Conservation (phyloP, 345 rosid species). For the Corchorus capsularis region DNA sequence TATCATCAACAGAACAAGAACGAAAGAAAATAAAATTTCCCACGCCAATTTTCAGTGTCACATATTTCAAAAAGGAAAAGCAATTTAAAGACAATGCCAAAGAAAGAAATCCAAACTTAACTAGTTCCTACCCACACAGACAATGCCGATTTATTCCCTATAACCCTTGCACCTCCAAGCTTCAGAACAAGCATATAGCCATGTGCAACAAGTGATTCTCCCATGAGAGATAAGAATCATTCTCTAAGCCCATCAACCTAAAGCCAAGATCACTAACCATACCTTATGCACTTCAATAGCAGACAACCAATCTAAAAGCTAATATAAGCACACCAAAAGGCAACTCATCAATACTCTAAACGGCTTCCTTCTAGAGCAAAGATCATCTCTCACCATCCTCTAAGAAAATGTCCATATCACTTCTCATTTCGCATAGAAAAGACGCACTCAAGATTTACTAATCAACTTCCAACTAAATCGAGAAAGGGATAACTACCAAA, state of each 20-base stretch:
- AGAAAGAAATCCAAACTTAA: background rate
- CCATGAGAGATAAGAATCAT: background rate
- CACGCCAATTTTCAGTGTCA: background rate
- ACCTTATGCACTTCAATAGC: background rate
- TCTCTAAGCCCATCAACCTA: background rate
- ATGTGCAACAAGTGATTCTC: background rate
- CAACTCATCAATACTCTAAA: background rate
- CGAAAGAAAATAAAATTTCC: background rate
- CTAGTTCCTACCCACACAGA: background rate
- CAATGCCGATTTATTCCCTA: background rate
- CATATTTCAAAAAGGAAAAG: background rate
- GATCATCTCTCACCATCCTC: background rate
- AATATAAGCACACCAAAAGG: background rate
- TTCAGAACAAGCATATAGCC: background rate
- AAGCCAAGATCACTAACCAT: background rate
- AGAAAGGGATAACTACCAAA: background rate
- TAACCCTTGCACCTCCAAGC: slow-evolving; percentile 5
- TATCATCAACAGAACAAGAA: background rate
- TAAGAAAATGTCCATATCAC: background rate
- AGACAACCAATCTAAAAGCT: background rate
- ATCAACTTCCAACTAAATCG: background rate
- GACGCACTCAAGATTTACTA: background rate
- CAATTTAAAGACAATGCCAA: background rate
- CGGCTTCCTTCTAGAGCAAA: background rate
- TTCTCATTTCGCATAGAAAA: background rate